phyloP scores from a whole-genome alignment of 345 rosid genomes.

The Citrus medica region DNA sequence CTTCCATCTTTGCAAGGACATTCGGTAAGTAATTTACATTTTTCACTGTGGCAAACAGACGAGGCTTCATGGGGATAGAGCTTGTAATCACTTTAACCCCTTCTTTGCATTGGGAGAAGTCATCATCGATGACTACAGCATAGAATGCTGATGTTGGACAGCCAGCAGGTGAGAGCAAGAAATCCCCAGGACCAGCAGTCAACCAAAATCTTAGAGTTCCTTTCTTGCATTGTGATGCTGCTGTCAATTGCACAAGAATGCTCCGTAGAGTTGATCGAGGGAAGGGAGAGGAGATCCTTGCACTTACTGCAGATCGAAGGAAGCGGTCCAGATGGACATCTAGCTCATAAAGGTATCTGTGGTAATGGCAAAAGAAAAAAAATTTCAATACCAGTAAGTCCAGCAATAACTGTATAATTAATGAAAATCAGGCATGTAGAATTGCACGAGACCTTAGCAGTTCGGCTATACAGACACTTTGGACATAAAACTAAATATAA shows the following conservation, averaged over 20 bases:
- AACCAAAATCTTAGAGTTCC: constrained; percentile 68
- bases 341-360: constrained; percentile 56
- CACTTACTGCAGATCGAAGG: constrained; percentile 52
- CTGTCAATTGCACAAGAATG: constrained; percentile 57
- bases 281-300: constrained; percentile 59
- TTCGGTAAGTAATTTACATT: constrained; percentile 69
- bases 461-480: background rate
- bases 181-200: constrained; percentile 68
- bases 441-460: background rate
- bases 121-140: constrained; percentile 56
- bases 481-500: background rate
- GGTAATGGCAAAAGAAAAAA: background rate
- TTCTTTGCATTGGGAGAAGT: constrained; percentile 45
- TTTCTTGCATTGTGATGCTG: constrained; percentile 50
- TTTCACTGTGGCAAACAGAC: constrained; percentile 51
- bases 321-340: constrained; percentile 67
- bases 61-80: constrained; percentile 59
- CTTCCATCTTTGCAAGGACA: constrained; percentile 60
- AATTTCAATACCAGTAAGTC: background rate
- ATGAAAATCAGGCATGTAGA: background rate
- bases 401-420: background rate
- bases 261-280: constrained; percentile 51
- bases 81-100: constrained; percentile 68
- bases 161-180: constrained; percentile 58
- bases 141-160: constrained; percentile 64